Conservation (phyloP, 106 monocot genomes). For the Dendrobium officinale region DNA sequence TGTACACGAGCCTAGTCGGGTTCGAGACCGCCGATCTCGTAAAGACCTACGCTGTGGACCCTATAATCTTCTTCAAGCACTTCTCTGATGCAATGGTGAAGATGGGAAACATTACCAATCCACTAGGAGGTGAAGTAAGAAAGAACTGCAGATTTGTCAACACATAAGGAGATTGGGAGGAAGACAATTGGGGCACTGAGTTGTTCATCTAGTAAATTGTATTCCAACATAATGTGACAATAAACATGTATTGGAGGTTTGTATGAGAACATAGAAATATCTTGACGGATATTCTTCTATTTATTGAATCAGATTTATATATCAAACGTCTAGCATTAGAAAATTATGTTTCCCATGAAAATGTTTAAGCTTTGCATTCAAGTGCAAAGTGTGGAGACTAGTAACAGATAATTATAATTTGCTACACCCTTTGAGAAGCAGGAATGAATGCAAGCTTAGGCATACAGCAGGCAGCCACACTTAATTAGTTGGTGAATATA, state of each 20-base stretch:
- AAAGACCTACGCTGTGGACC: slow-evolving; percentile 41
- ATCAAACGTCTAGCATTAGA: neutral
- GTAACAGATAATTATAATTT: no score
- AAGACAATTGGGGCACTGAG: neutral
- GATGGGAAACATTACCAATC: slow-evolving; percentile 95
- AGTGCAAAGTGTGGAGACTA: neutral
- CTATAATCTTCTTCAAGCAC: slow-evolving; percentile 56
- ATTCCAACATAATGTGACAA: neutral
- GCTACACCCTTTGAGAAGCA: no score
- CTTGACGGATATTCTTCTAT: neutral
- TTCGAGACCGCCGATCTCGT: slow-evolving; percentile 48
- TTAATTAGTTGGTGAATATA: neutral
- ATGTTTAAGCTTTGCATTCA: neutral
- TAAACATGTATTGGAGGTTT: neutral
- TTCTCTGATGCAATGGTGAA: slow-evolving; percentile 90
- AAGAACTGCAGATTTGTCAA: slow-evolving; percentile 78
- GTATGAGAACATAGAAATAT: neutral
- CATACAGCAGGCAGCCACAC: neutral
- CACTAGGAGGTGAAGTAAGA: slow-evolving; percentile 84
- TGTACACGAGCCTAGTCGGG: slow-evolving; percentile 53
- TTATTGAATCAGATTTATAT: slow-evolving; percentile 1
- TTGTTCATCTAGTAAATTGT: neutral
- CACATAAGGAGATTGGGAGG: slow-evolving; percentile 14
- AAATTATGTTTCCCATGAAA: neutral
- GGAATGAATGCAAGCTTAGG: neutral